Evolutionary conservation across 164 flowering plant genomes (phyloP).

Genomic region (Vitis rotundifolia): DNA sequence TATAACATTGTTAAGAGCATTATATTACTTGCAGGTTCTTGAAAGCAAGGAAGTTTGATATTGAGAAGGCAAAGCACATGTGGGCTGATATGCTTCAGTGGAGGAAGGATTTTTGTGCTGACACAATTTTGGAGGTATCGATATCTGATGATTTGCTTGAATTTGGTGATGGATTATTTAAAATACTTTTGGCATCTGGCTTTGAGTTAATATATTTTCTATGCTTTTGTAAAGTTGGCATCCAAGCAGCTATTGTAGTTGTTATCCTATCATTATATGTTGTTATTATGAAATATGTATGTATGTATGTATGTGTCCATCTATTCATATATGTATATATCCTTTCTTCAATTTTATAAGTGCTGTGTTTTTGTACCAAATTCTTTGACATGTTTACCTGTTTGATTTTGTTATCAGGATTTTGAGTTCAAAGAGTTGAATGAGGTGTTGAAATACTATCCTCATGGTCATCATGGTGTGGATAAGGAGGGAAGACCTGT

Average conservation of each 20-base stretch:
- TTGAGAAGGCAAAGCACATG: conserved; percentile 59
- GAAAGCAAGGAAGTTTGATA: conserved; percentile 50
- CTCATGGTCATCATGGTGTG: conserved; percentile 77
- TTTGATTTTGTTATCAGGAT: conserved; percentile 33
- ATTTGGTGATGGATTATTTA: background rate
- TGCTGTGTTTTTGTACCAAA: background rate
- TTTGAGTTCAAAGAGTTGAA: conserved; percentile 57
- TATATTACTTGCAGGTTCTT: conserved; percentile 26
- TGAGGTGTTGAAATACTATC: conserved; percentile 62
- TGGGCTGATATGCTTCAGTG: conserved; percentile 61
- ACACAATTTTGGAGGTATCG: conserved; percentile 47
- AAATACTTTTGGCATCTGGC: background rate
- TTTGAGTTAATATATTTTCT: background rate
- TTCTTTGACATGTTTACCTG: conserved; percentile 1
- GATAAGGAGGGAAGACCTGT: conserved; percentile 80
- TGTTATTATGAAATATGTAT: background rate
- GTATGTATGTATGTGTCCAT: no score
- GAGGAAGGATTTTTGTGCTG: conserved; percentile 53
- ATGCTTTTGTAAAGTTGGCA: conserved; percentile 1
- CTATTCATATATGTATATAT: background rate
- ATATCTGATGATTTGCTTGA: background rate
- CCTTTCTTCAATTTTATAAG: no score
- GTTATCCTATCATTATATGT: background rate
- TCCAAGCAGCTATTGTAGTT: no score
- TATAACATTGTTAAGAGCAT: background rate